Evolutionary conservation across 2,329 filamentous ascomycete species (phyloP).

Genomic region (Pseudogymnoascus sp.): DNA sequence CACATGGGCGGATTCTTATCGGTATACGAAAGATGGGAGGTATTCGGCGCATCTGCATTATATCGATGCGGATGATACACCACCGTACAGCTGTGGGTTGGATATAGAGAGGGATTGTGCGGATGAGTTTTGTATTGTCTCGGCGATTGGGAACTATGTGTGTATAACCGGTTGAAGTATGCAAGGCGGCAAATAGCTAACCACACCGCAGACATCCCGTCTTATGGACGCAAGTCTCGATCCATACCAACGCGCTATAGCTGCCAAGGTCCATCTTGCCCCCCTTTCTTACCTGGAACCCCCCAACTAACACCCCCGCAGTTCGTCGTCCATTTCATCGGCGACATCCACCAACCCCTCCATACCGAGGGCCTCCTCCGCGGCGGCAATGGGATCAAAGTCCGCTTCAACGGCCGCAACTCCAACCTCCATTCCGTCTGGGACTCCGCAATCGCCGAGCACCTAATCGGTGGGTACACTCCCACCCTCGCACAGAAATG

Average conservation of each 20-base stretch:
- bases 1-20: conserved; percentile 57
- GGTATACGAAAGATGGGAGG: conserved; percentile 55
- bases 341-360: conserved; percentile 62
- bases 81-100: conserved; percentile 50
- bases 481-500: conserved; percentile 44
- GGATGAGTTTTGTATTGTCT: conserved; percentile 53
- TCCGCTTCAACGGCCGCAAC: conserved; percentile 48
- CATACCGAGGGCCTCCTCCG: conserved; percentile 56
- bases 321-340: conserved; percentile 42
- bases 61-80: conserved; percentile 59
- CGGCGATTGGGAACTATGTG: conserved; percentile 29
- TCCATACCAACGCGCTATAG: conserved; percentile 44
- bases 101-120: conserved; percentile 56
- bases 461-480: conserved; percentile 50
- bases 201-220: conserved; percentile 49
- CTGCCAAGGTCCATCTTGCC: conserved; percentile 41
- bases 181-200: neutral
- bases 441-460: conserved; percentile 63
- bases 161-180: too few relatives aligned
- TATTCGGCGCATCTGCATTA: conserved; percentile 60
- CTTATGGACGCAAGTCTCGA: conserved; percentile 40
- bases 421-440: conserved; percentile 67
- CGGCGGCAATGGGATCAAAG: conserved; percentile 62
- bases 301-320: conserved; percentile 35
- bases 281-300: neutral